A percentile compares a stretch with the other conserved stretches of the same genome.
Evolutionary conservation across 208 protist genomes (phyloP).

Genomic region (Leishmania martiniquensis): DNA sequence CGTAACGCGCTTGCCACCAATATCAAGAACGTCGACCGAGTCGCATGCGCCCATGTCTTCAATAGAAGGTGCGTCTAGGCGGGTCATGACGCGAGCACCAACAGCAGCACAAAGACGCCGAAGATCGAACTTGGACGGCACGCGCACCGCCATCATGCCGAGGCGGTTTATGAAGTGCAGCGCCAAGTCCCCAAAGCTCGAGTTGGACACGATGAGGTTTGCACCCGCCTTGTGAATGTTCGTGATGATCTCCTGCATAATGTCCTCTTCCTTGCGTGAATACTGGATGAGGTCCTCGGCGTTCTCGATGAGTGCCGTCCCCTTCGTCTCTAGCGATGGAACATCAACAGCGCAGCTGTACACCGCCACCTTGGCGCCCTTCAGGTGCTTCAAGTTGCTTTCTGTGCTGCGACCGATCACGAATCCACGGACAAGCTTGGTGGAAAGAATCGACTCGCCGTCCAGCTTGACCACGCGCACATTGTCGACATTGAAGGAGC

Average conservation of each 20-base stretch:
- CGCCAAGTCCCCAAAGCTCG: conserved; percentile 98
- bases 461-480: conserved; percentile 99
- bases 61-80: conserved; percentile 88
- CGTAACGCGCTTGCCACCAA: conserved; percentile 96
- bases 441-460: conserved; percentile 95
- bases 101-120: conserved; percentile 97
- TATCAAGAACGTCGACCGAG: conserved; percentile 95
- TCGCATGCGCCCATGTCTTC: conserved; percentile 98
- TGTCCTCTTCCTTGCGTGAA: conserved; percentile 97
- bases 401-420: conserved; percentile 96
- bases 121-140: conserved; percentile 99
- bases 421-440: conserved; percentile 96
- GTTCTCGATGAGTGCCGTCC: conserved; percentile 97
- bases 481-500: conserved; percentile 99
- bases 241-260: conserved; percentile 97
- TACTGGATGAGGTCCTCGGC: conserved; percentile 98
- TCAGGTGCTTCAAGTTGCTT: conserved; percentile 92
- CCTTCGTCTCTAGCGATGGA: conserved; percentile 98
- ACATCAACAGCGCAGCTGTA: conserved; percentile 98
- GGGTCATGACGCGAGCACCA: conserved; percentile 94
- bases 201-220: conserved; percentile 98
- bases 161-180: conserved; percentile 99
- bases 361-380: conserved; percentile 98
- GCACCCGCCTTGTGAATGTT: conserved; percentile 96
- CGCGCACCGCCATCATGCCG: conserved; percentile 98